Evolutionary conservation across 805 yeast species (phyloP), one percentile per base, ranked within the genome.

Genomic region (Ogataea trehalophila): DNA sequence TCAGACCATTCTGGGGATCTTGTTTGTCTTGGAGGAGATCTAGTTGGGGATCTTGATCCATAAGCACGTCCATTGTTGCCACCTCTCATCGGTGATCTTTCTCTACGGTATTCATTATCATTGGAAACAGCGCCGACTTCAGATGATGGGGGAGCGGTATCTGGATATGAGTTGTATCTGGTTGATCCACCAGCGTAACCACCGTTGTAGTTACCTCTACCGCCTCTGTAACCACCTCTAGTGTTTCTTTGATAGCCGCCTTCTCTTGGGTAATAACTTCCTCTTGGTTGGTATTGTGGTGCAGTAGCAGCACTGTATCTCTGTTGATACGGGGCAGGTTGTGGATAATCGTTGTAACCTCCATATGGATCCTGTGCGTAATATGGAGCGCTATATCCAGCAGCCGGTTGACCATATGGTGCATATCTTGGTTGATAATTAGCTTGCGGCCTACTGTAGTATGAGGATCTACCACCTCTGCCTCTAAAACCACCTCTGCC

Each of bases 1-100:
- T 55, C 53, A 1, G 57, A 42, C 58, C 59, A 56, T 43, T 53
- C 54, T 4, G 58, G 58, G 4, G 61, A 54, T 42, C 57, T 40
- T 18, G 51, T 45, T 23, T 45, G 46, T 40, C 52, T 46, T 41
- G 48, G 50, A 22, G 51, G 51, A 36, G 52, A 43, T 29, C 50
- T 47, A 33, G 56, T 45, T n/a, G 53, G 53, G 13, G 54, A 51
- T 47, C 53, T 47, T 9, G 50, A 47, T 2, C 48, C 50, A 41
- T 50, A 49, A 6, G 41, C 42, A 33, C n/a, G 26, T 11, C 43
- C 51, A 35, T 45, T 38, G 23, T 44, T 42, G 11, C 34, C 31
- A 8, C 41, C 39, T 45, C 60, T 50, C 16, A 42, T 43, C 9
- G 59, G 60, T 2, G 60, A 58, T 49, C 55, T 50, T 11, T 52